phyloP scores from a whole-genome alignment of 2,329 filamentous ascomycete genomes.

The Hypoxylon sp. region DNA sequence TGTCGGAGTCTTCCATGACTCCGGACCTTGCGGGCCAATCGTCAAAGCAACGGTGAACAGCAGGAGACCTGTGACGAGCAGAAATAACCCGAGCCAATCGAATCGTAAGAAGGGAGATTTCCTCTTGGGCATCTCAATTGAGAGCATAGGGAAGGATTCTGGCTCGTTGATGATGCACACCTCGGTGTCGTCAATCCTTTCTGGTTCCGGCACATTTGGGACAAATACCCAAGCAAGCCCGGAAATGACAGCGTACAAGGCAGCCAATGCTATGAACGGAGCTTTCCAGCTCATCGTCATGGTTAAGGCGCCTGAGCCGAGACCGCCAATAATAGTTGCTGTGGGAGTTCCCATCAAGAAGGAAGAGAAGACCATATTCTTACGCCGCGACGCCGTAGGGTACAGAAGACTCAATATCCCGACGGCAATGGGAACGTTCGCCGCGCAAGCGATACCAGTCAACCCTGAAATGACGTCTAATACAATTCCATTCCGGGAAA shows the following conservation, averaged over 20 bases:
- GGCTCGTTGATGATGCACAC: conserved; percentile 37
- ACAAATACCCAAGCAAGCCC: conserved; percentile 48
- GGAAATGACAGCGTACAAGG: conserved; percentile 47
- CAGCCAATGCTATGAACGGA: conserved; percentile 50
- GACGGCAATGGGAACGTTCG: conserved; percentile 51
- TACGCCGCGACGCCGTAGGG: conserved; percentile 49
- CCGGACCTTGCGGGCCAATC: conserved; percentile 50
- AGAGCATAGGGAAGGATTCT: conserved; percentile 42
- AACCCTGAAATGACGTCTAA: conserved; percentile 51
- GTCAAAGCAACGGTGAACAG: conserved; percentile 51
- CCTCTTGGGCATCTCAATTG: conserved; percentile 33
- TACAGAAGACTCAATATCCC: conserved; percentile 52
- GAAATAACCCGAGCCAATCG: conserved; percentile 50
- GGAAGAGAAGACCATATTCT: conserved; percentile 52
- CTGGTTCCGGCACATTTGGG: conserved; percentile 46
- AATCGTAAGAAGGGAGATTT: conserved; percentile 44
- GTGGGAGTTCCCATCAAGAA: conserved; percentile 53
- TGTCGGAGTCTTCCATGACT: conserved; percentile 52
- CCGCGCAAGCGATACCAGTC: conserved; percentile 52
- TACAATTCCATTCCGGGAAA: conserved; percentile 48
- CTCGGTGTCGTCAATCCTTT: conserved; percentile 36
- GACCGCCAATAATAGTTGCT: conserved; percentile 52
- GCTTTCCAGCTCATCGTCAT: conserved; percentile 50
- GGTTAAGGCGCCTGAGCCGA: conserved; percentile 51
- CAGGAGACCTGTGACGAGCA: conserved; percentile 49